Evolutionary conservation across 441 rosid species (phyloP), one percentile per base, ranked within the genome.

Genomic region (Erodium trifolium): DNA sequence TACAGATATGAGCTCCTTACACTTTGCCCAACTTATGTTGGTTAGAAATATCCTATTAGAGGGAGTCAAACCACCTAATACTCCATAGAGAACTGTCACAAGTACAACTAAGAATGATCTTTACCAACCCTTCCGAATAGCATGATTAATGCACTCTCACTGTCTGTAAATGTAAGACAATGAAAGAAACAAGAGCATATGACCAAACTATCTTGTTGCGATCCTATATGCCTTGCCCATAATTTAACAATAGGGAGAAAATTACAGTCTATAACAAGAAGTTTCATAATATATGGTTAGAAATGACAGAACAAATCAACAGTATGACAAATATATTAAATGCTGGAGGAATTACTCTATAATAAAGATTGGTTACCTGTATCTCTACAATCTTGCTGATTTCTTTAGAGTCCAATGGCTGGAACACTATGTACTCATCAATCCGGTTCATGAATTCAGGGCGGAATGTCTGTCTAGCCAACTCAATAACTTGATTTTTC

Each of bases 381-480:
- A 95, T 82, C 60, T 79, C 83, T 71, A 95, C 99, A 51, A 95
- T 95, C 19, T 84, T 78, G 87, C 75, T 81, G 77, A 95, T 95
- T 78, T 95, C 96, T 1, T 81, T 77, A 0, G 90, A 93, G 71
- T 86, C 90, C 77, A 95, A 79, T 43, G 98, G 96, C 81, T 95
- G 97, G 97, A 95, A 95, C 13, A 95, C 98, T 18, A 95, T 92
- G 80, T 91, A 92, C 73, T 95, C 98, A 71, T 95, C 99, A 51
- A 92, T 93, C 35, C 99, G 82, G 77, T 92, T 95, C 96, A 95
- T 88, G 78, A 95, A 95, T 76, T 95, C 99, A 0, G 99, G 98
- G 39, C 98, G 91, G 70, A 95, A 95, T 71, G 91, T 68, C 4
- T 91, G 85, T 78, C 98, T 89, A 13, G 98, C 97, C 82, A 98